Evolutionary conservation across 768 basidiomycete species (phyloP).

Genomic region (Hortiboletus campestris): DNA sequence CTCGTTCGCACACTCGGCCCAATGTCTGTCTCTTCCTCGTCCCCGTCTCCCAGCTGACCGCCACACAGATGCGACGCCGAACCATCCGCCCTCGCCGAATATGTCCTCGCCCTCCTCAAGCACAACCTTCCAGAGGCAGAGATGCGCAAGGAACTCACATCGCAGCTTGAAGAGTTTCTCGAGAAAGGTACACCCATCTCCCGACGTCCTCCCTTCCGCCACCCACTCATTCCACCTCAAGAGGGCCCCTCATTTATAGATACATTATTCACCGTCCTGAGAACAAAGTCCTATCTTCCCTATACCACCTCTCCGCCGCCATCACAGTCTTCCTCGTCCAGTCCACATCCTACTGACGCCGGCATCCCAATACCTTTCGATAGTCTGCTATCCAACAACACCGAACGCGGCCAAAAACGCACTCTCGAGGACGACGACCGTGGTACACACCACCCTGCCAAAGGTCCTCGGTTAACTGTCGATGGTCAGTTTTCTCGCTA

Average conservation of each 20-base stretch:
- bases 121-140: constrained; percentile 83
- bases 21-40: constrained; percentile 50
- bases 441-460: constrained; percentile 57
- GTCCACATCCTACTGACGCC: constrained; percentile 42
- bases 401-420: constrained; percentile 64
- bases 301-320: constrained; percentile 51
- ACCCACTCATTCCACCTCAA: constrained; percentile 25
- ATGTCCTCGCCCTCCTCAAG: constrained; percentile 89
- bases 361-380: constrained; percentile 85
- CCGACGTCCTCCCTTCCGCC: background rate
- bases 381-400: constrained; percentile 47
- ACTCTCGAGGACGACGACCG: constrained; percentile 59
- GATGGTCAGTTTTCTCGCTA: constrained; percentile 71
- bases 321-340: constrained; percentile 34
- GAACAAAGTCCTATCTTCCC: constrained; percentile 83
- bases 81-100: constrained; percentile 89
- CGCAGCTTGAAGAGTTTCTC: constrained; percentile 88
- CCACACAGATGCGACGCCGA: constrained; percentile 87
- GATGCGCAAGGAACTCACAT: constrained; percentile 72
- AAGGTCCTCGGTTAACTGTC: constrained; percentile 65
- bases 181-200: constrained; percentile 65
- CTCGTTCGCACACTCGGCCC: constrained; percentile 86
- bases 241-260: constrained; percentile 79
- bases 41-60: background rate
- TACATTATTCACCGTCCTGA: constrained; percentile 79